A percentile compares a stretch with the other conserved stretches of the same genome.
Evolutionary conservation across 176 grass and related monocot species (phyloP).

Genomic region (Cenchrus americanus): DNA sequence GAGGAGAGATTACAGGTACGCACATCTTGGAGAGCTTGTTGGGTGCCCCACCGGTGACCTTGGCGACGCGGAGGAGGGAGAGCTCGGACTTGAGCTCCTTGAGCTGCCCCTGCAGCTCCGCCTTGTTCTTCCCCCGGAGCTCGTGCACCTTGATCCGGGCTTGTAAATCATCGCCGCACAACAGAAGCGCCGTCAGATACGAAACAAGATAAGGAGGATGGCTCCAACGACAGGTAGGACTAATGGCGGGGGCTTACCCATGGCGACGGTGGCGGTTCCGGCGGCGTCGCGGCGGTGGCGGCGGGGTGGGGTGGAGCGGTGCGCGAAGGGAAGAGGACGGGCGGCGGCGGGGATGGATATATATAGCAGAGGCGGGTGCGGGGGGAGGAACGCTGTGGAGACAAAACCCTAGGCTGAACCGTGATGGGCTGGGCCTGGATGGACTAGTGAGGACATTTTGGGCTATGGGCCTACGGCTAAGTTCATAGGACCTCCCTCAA

Average conservation of each 20-base stretch:
- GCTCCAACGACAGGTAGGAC: neutral
- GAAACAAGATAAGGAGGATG: neutral
- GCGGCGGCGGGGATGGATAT: conserved; percentile 5
- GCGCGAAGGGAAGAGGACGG: neutral
- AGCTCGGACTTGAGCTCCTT: conserved; percentile 78
- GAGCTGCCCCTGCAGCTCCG: conserved; percentile 63
- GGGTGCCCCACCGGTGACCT: conserved; percentile 75
- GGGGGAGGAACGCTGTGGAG: neutral
- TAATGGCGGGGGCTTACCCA: conserved; percentile 17
- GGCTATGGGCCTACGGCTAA: neutral
- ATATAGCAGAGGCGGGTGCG: neutral
- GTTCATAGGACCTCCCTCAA: neutral
- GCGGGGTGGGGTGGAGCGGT: conserved; percentile 5
- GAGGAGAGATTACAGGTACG: neutral
- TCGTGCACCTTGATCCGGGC: conserved; percentile 92
- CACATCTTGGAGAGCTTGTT: conserved; percentile 98
- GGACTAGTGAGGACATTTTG: neutral
- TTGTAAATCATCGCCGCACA: conserved; percentile 40
- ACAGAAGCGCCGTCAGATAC: conserved; percentile 19
- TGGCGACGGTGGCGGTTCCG: conserved; percentile 17
- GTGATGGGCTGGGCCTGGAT: neutral
- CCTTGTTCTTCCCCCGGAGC: conserved; percentile 80
- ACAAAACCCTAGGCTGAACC: conserved; percentile 35
- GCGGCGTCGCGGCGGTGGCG: neutral
- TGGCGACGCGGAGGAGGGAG: conserved; percentile 41